These are phyloP conservation scores for Podila epigama DNA, from an alignment of 192 early-diverging fungal genomes.

Conservation along the genomic window DNA sequence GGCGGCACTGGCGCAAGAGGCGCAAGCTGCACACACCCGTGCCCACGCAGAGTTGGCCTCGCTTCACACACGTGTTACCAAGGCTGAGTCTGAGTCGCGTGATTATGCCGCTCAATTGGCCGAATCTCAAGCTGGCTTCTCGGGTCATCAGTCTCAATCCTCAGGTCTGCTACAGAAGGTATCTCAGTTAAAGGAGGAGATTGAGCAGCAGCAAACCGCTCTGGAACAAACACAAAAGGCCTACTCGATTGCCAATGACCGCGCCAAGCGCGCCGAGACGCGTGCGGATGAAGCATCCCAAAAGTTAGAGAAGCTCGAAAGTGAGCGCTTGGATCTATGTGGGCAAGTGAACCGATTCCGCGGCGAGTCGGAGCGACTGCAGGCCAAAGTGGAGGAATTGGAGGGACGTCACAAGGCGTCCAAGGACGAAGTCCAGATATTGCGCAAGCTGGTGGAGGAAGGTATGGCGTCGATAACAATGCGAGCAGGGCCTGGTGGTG, in stretches of 20 bases:
- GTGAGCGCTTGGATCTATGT: conserved; percentile 28
- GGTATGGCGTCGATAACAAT: conserved; percentile 47
- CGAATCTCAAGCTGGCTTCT: conserved; percentile 42
- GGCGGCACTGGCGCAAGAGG: conserved; percentile 53
- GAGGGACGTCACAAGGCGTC: conserved; percentile 42
- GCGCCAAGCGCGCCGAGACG: conserved; percentile 48
- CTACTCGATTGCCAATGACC: conserved; percentile 44
- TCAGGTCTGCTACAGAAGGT: conserved; percentile 31
- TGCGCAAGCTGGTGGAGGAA: conserved; percentile 53
- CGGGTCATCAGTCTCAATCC: conserved; percentile 40
- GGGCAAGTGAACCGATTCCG: conserved; percentile 48
- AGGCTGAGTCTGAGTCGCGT: conserved; percentile 54
- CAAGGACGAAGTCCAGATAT: conserved; percentile 49
- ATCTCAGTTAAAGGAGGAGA: conserved; percentile 35
- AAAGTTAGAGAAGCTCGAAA: conserved; percentile 47
- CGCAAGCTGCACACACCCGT: conserved; percentile 56
- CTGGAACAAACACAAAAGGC: conserved; percentile 50
- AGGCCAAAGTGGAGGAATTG: conserved; percentile 50
- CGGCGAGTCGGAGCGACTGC: conserved; percentile 44
- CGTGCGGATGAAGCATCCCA: conserved; percentile 29
- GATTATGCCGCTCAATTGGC: conserved; percentile 47
- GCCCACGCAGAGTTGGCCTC: conserved; percentile 53
- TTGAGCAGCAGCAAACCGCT: conserved; percentile 50
- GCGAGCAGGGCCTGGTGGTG: conserved; percentile 3
- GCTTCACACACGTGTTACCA: conserved; percentile 47